phyloP scores from a whole-genome alignment of 441 rosid genomes.

The Francoa sonchifolia region DNA sequence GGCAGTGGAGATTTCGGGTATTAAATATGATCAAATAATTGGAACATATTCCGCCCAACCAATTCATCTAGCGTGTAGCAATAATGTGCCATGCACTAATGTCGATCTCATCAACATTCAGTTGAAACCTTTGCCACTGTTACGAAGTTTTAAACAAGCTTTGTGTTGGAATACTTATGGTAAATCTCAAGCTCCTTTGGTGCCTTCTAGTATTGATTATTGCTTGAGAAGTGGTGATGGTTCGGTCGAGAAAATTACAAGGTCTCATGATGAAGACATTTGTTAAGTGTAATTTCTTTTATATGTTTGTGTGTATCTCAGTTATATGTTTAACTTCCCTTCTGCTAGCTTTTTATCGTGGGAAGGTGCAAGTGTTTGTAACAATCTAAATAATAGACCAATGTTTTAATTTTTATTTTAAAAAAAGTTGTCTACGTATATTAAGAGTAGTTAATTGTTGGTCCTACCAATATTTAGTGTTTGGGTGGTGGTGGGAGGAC shows the following conservation, averaged over 20 bases:
- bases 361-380: slow-evolving; percentile 36
- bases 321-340: slow-evolving; percentile 23
- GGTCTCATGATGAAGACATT: slow-evolving; percentile 43
- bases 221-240: slow-evolving; percentile 40
- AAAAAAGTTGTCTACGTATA: too few relatives aligned
- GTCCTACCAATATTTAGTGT: too few relatives aligned
- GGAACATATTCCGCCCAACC: slow-evolving; percentile 64
- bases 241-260: slow-evolving; percentile 23
- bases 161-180: slow-evolving; percentile 84
- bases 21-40: slow-evolving; percentile 39
- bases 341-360: slow-evolving; percentile 29
- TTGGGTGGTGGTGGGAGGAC: too few relatives aligned
- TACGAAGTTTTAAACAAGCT: slow-evolving; percentile 23
- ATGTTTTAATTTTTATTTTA: too few relatives aligned
- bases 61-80: slow-evolving; percentile 63
- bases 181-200: slow-evolving; percentile 48
- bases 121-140: slow-evolving; percentile 32
- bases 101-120: slow-evolving; percentile 52
- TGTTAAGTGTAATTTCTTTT: too few relatives aligned
- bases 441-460: too few relatives aligned
- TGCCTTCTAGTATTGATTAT: slow-evolving; percentile 63
- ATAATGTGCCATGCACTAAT: slow-evolving; percentile 47
- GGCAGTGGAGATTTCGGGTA: slow-evolving; percentile 58
- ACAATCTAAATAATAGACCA: too few relatives aligned
- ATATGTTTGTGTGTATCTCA: neutral